phyloP scores from a whole-genome alignment of 192 early-diverging fungal species.

The Coemansia sp. region DNA sequence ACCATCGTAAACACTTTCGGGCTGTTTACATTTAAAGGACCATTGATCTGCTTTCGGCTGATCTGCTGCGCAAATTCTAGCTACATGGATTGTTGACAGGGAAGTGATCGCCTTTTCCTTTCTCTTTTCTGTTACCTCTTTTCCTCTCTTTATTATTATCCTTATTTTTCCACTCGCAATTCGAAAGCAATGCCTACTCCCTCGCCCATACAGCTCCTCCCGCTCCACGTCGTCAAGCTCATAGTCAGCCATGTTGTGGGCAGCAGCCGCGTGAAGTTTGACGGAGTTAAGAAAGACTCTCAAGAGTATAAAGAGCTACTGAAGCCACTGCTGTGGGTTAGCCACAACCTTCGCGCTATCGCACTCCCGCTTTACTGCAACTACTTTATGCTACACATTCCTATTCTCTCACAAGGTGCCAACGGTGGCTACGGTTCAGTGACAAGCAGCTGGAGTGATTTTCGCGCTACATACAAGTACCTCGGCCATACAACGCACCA shows the following conservation, averaged over 20 bases:
- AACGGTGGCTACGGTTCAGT: background rate
- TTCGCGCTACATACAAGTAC: background rate
- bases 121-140: background rate
- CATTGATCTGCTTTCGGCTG: background rate
- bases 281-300: background rate
- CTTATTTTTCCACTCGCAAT: background rate
- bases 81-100: background rate
- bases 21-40: too few species aligned
- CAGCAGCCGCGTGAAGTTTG: background rate
- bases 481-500: background rate
- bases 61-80: background rate
- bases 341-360: background rate
- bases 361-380: background rate
- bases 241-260: background rate
- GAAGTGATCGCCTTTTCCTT: background rate
- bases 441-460: background rate
- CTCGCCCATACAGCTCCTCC: background rate
- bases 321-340: background rate
- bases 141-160: background rate
- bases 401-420: background rate
- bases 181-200: background rate
- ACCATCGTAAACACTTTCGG: too few species aligned
- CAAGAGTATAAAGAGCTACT: background rate
- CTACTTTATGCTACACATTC: background rate
- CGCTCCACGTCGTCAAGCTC: background rate